Conservation (phyloP, 1,284 basidiomycete species). For the Malassezia sympodialis region DNA sequence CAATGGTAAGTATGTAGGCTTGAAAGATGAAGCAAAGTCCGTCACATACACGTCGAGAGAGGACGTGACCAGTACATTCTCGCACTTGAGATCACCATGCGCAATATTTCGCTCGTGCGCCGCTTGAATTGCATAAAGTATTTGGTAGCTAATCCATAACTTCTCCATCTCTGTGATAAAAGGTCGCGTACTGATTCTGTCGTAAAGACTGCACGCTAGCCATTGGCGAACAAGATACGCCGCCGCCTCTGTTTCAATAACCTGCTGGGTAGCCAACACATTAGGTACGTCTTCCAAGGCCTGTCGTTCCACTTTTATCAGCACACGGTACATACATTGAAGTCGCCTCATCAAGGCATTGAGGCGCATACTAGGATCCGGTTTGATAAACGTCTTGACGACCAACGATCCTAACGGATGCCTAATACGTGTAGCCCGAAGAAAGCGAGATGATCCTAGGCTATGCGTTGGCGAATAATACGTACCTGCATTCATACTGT, state of each 20-base stretch:
- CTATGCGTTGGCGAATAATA: conserved; percentile 49
- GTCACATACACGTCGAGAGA: conserved; percentile 92
- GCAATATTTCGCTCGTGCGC: conserved; percentile 68
- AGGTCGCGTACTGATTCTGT: conserved; percentile 92
- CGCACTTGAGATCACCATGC: conserved; percentile 95
- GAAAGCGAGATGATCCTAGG: conserved; percentile 80
- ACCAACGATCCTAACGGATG: conserved; percentile 64
- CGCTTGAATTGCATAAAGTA: conserved; percentile 73
- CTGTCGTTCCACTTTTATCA: conserved; percentile 59
- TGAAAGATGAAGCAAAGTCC: conserved; percentile 86
- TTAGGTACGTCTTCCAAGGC: conserved; percentile 73
- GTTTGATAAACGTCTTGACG: conserved; percentile 72
- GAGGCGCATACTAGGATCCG: conserved; percentile 62
- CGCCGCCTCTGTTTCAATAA: conserved; percentile 89
- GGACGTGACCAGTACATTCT: conserved; percentile 91
- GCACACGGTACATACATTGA: conserved; percentile 53
- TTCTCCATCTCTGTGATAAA: conserved; percentile 86
- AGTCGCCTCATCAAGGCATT: conserved; percentile 61
- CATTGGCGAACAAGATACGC: conserved; percentile 92
- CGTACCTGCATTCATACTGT: conserved; percentile 12
- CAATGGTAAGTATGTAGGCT: conserved; percentile 85
- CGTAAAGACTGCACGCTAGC: conserved; percentile 88
- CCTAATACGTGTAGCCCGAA: conserved; percentile 76
- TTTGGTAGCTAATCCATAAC: conserved; percentile 94
- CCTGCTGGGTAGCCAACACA: conserved; percentile 77